A percentile compares a stretch with the other conserved stretches of the same genome.
Evolutionary conservation across 768 basidiomycete genomes (phyloP).

Genomic region (Tricholoma terreum): DNA sequence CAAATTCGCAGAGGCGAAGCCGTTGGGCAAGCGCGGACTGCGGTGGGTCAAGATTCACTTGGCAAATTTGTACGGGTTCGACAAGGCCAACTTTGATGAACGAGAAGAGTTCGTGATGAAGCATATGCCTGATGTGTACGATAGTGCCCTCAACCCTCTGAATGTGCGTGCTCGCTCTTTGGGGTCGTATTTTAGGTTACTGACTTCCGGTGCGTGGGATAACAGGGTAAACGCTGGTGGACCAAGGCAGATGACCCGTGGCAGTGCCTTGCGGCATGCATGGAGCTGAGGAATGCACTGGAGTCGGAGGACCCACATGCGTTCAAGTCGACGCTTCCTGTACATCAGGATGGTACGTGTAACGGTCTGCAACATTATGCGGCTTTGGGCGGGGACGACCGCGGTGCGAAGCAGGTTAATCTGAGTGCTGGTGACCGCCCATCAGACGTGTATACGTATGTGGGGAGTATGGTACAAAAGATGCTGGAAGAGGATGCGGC

Average conservation of each 20-base stretch:
- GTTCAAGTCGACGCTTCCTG: slow-evolving; percentile 68
- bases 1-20: slow-evolving; percentile 74
- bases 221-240: slow-evolving; percentile 85
- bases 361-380: slow-evolving; percentile 99
- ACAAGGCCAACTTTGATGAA: slow-evolving; percentile 93
- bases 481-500: slow-evolving; percentile 54
- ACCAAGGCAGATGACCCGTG: slow-evolving; percentile 89
- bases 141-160: slow-evolving; percentile 79
- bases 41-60: slow-evolving; percentile 96
- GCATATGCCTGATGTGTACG: slow-evolving; percentile 73
- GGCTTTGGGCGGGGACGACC: slow-evolving; percentile 88
- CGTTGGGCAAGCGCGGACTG: slow-evolving; percentile 80
- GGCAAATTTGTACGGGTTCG: slow-evolving; percentile 89
- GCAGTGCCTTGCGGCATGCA: slow-evolving; percentile 93
- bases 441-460: slow-evolving; percentile 92
- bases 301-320: slow-evolving; percentile 65
- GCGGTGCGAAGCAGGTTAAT: slow-evolving; percentile 92
- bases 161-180: slow-evolving; percentile 43
- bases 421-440: slow-evolving; percentile 80
- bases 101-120: slow-evolving; percentile 77
- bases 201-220: not conserved
- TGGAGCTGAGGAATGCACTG: slow-evolving; percentile 81
- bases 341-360: slow-evolving; percentile 98
- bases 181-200: no score
- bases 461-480: slow-evolving; percentile 81